Base-by-base conservation (phyloP, 2,329 filamentous ascomycete species). In the Ascochyta rabiei region DNA sequence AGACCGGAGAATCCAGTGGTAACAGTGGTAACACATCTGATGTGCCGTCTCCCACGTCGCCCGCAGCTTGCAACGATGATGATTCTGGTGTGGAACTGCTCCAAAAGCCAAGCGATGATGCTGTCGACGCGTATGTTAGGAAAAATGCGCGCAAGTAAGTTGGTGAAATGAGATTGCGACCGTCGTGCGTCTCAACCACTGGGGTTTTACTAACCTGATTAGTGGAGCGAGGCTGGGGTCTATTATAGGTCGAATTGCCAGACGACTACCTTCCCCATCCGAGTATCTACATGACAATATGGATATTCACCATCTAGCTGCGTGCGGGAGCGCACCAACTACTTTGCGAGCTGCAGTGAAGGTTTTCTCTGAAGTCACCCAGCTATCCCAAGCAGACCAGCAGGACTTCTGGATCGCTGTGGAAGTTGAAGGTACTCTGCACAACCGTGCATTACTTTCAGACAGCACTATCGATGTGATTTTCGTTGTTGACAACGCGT, bases 401-500 rank as follows among this genome's bases (percentile, higher is more conserved):
- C 60, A 70, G 52, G 60, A 70, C 2, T 53, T 75, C 21, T 67
- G 64, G 57, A 58, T 72, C n/a, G 64, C 69, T 12, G 56, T 75
- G 4, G 71, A 75, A 39, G 52, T 72, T 6, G 64, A 70, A 39
- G 71, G 68, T 10, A 59, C 63, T 10, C 48, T 69, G 4, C 61
- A 72, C 52, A 65, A 69, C 30, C 60, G 60, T 5, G 55, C 49
- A 15, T 13, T 49, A 23, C 57, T 67, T 33, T 39, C 45, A 7
- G 51, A 68, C 23, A 43, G 48, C 4, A 56, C 54, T 7, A 56
- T 76, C 16, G 73, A 76, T 58, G 53, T 76, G 4, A 56, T 75
- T 6, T 63, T 76, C 19, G 54, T 77, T 18, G 58, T 77, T 30
- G 74, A 77, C 53, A 76, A 76, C 45, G 70, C 71, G 73, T 76